A percentile compares a stretch with the other conserved stretches of the same genome.
phyloP scores from a whole-genome alignment of 164 flowering plant genomes.

The Hamamelis virginiana region DNA sequence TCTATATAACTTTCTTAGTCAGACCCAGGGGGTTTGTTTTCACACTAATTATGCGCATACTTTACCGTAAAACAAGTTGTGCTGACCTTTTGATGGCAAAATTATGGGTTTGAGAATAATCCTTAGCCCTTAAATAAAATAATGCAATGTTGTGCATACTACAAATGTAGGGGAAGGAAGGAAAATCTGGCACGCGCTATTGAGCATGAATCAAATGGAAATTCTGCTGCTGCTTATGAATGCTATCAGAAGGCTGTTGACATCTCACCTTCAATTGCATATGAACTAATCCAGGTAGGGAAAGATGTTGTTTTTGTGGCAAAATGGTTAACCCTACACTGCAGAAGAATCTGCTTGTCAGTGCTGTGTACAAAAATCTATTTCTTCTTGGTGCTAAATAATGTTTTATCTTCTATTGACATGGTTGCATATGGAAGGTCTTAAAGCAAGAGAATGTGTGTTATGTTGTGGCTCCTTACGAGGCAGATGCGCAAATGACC shows the following conservation, averaged over 20 bases:
- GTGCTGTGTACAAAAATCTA: no score
- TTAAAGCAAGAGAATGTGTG: conserved; percentile 69
- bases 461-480: conserved; percentile 94
- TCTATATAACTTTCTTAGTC: no score
- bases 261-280: conserved; percentile 82
- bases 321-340: background rate
- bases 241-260: conserved; percentile 98
- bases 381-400: background rate
- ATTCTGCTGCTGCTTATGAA: conserved; percentile 81
- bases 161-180: conserved; percentile 63
- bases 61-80: no score
- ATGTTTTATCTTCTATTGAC: conserved; percentile 7
- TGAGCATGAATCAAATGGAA: conserved; percentile 85
- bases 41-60: no score
- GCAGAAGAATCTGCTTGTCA: background rate
- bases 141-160: background rate
- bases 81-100: background rate
- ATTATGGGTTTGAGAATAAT: background rate
- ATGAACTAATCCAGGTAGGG: conserved; percentile 77
- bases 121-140: background rate
- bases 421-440: conserved; percentile 49
- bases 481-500: conserved; percentile 99
- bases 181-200: conserved; percentile 91
- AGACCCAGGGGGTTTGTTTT: no score
- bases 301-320: background rate